A percentile compares a stretch with the other conserved stretches of the same genome.
phyloP scores from a whole-genome alignment of 2,329 filamentous ascomycete species.

The Nannizzia gypsea region DNA sequence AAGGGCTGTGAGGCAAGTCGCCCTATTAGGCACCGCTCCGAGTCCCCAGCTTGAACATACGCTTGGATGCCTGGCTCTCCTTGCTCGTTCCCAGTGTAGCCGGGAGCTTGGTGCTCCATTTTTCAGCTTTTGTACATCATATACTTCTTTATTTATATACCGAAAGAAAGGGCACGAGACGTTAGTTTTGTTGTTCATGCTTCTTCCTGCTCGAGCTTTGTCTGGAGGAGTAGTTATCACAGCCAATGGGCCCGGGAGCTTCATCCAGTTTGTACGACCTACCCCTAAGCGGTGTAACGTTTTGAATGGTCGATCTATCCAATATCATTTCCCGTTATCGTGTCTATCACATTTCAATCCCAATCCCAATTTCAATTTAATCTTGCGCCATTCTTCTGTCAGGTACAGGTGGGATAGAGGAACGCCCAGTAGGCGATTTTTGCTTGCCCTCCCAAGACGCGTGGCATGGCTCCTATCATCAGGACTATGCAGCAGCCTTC shows the following conservation, averaged over 20 bases:
- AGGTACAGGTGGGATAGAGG: neutral
- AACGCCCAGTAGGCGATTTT: neutral
- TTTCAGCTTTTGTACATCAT: neutral
- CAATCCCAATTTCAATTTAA: neutral
- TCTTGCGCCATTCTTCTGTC: neutral
- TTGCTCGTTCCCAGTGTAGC: neutral
- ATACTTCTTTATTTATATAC: neutral
- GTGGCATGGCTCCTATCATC: neutral
- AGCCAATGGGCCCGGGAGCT: neutral
- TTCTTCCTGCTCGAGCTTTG: neutral
- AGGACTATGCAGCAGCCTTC: too few relatives aligned
- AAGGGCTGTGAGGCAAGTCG: neutral
- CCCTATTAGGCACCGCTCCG: neutral
- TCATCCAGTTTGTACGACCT: neutral
- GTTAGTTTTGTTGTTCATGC: neutral
- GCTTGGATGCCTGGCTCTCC: neutral
- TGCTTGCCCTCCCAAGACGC: neutral
- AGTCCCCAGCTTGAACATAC: neutral
- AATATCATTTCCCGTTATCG: neutral
- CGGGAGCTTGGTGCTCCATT: neutral
- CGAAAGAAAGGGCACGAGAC: neutral
- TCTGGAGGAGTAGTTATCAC: neutral
- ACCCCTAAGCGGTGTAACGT: neutral
- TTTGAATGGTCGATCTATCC: neutral
- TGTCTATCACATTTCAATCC: conserved; percentile 1